Evolutionary conservation across 345 rosid species (phyloP).

Genomic region (Gynandropsis gynandra): DNA sequence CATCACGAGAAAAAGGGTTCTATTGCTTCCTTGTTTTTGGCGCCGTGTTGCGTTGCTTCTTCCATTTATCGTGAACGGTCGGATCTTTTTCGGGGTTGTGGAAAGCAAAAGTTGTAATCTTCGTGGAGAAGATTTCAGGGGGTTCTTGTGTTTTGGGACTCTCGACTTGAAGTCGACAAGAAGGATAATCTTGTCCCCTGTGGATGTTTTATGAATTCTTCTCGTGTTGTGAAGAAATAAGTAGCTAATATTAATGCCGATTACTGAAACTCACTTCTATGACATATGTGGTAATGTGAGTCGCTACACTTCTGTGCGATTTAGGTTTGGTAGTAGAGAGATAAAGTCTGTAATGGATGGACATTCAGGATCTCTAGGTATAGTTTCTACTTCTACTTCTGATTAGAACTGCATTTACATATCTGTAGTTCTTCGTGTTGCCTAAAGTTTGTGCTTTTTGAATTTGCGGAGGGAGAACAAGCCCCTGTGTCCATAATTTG

Average conservation of each 20-base stretch:
- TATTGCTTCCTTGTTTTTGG: slow-evolving; percentile 20
- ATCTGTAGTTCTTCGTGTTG: too few relatives aligned
- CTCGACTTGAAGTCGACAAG: slow-evolving; percentile 29
- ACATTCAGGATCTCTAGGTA: slow-evolving; percentile 8
- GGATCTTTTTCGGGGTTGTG: slow-evolving; percentile 42
- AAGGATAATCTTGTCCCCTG: slow-evolving; percentile 39
- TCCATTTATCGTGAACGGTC: slow-evolving; percentile 19
- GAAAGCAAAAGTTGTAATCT: slow-evolving; percentile 55
- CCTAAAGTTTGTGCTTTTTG: neutral
- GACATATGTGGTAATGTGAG: slow-evolving; percentile 14
- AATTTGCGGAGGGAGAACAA: neutral
- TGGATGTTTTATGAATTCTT: slow-evolving; percentile 25
- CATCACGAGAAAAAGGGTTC: slow-evolving; percentile 20
- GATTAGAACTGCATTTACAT: too few relatives aligned
- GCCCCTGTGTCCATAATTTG: too few relatives aligned
- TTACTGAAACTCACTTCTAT: neutral
- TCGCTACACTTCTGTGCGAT: too few relatives aligned
- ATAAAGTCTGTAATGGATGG: slow-evolving; percentile 13
- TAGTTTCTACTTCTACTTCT: too few relatives aligned
- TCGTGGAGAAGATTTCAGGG: slow-evolving; percentile 32
- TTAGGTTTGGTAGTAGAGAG: neutral
- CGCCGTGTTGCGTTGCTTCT: neutral
- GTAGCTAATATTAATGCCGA: neutral
- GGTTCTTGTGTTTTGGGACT: slow-evolving; percentile 57
- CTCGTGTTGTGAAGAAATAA: slow-evolving; percentile 5